Base-by-base conservation (phyloP, 2,329 filamentous ascomycete species). In the Cadophora sp. region DNA sequence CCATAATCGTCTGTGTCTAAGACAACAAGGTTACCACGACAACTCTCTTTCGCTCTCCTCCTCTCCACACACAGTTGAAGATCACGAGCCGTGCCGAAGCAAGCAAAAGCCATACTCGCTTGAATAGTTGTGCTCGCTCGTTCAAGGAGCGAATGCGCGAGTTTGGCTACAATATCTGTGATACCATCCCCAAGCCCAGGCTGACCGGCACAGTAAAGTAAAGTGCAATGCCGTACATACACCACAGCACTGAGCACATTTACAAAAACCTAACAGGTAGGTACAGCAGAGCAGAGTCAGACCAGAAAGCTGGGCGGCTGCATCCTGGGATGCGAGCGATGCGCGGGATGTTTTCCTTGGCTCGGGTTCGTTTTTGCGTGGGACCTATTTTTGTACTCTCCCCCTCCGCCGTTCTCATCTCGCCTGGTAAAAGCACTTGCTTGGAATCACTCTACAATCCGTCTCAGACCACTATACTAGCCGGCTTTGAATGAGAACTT, bases 331-430 rank as follows among this genome's bases (percentile, higher is more conserved):
- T 5, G 20, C 24, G 22, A 47, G 20, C 24, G 22, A 47, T 36
- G 43, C 41, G 41, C 24, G 58, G 39, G 43, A 60, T 60, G 41
- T n/a, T 30, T 4, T n/a, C 20, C 24, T 60, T 27, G 41, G 16
- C 24, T 33, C 24, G 58, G 41, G 24, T 47, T 39, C 53, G n/a
- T 24, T 11, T 60, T 27, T 33, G 58, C 22, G 9, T 60, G 41
- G 41, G 41, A 33, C 24, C 41, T 60, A 60, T 47, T 60, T 60
- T 60, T 60, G 43, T 60, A 60, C 36, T 30, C 27, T 6, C 27
- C 27, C 27, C 20, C n/a, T 11, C 45, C n/a, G n/a, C 45, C 45
- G 45, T 11, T 24, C 20, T 39, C 22, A 24, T 58, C 4, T 41
- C 11, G 20, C 55, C 33, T 16, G 55, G n/a, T 14, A 41, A 27